Evolutionary conservation across 768 basidiomycete genomes (phyloP), one percentile per base, ranked within the genome.

Genomic region (Lentinula sp.): DNA sequence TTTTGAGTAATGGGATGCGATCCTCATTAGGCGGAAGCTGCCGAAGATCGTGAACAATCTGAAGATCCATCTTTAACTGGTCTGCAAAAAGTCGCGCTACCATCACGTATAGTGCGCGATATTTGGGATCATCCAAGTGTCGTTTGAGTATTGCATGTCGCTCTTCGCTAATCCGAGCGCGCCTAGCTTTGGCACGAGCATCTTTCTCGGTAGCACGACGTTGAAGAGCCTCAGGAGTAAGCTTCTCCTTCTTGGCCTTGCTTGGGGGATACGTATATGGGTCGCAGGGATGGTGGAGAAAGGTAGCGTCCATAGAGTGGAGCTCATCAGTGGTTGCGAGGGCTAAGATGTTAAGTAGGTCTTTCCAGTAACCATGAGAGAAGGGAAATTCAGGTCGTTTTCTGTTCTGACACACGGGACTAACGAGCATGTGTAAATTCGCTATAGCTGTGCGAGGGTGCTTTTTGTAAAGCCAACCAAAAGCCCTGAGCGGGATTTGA

Each of bases 321-420:
- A 89, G 77, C 62, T 88, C 75, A 61, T 78, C 81, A 15, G 78
- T 69, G 1, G 83, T 76, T 10, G 84, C 84, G 32, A 91, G 76
- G 4, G 82, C 78, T 4, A 90, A 74, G 53, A 91, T 84, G 56
- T 88, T 86, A 57, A 88, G 78, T 21, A 89, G 76, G 65, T 90
- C 89, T 67, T 91, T 89, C 85, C 86, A 90, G 66, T 85, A 88
- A 0, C 88, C 88, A 53, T 90, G 88, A 11, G 75, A 62, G 18
- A 69, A 58, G 34, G 65, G 61, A 23, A 64, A 40, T 54, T 69
- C 63, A 61, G 70, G 65, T 66, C 70, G 34, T 69, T 72, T 65
- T 49, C 52, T 75, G 16, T 69, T 69, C 4, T 60, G 54, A 67
- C 84, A 84, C 7, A 82, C 77, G 0, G 83, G 84, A 8, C 78